Base-by-base conservation (phyloP, 176 grass and related monocot species). In the Bonia amplexicaulis region DNA sequence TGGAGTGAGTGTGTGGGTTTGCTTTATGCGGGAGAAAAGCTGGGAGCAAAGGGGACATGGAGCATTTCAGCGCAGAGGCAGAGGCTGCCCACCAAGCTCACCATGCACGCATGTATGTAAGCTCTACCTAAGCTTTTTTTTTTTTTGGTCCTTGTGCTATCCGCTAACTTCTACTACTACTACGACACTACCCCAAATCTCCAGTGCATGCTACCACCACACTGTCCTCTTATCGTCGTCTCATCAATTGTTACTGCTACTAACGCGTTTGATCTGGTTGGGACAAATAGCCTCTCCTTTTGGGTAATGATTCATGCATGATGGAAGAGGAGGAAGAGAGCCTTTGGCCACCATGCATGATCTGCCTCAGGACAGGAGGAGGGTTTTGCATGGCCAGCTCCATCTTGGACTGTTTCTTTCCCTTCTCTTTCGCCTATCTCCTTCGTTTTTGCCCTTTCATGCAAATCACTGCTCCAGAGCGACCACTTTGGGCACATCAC, bases 291-390 rank as follows among this genome's bases (percentile, higher is more conserved):
- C 13, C 70, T 52, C 83, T 80, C 74, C 83, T 90, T 91, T 91
- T 82, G 83, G n/a, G 74, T 88, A 91, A 91, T 89, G 90, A 97
- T 92, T 87, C 69, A 74, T 91, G 86, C 33, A 89, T 89, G 69
- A 88, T 94, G 61, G 19, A 51, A 41, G 55, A 31, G 87, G 87
- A 49, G 27, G 51, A 51, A 65, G 58, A 48, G 48, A 51, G 62
- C 14, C 39, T 29, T 85, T 74, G 68, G 59, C 60, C 40, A 61
- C 71, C 63, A 76, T 47, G 61, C 26, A 63, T 29, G 26, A 20
- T 65, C 71, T 59, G 13, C 74, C 60, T 74, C 49, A 74, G 15
- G 80, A 87, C 67, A 78, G 65, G 65, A 78, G 65, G 65, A 73
- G 46, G 66, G 8, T 11, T 63, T 65, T 77, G 53, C 19, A 25